Conservation (phyloP, 208 protist species). For the Naegleria fowleri region DNA sequence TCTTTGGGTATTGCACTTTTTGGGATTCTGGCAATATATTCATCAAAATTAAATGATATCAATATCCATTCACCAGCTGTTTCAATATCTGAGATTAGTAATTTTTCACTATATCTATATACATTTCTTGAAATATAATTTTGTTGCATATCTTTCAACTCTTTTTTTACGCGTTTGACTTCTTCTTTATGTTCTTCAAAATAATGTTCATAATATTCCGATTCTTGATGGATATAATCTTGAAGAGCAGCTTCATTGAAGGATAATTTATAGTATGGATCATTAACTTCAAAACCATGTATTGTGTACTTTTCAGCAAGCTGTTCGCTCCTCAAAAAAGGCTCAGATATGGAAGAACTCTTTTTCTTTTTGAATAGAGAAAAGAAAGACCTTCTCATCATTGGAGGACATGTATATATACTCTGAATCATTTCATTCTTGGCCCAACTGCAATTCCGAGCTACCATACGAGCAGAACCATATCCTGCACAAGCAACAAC, state of each 20-base stretch:
- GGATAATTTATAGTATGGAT: not conserved
- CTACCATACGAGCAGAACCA: too few species aligned
- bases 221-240: not conserved
- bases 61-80: not conserved
- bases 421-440: too few species aligned
- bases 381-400: not conserved
- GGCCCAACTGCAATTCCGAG: too few species aligned
- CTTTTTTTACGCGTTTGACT: not conserved
- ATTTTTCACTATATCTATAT: not conserved
- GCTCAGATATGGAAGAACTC: not conserved
- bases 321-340: not conserved
- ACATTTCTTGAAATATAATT: not conserved
- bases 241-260: not conserved
- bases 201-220: not conserved
- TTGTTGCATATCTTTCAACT: not conserved
- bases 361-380: not conserved
- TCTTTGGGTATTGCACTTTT: not conserved
- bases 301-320: not conserved
- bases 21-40: not conserved
- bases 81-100: not conserved
- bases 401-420: too few species aligned
- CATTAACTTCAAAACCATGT: not conserved
- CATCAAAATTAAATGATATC: not conserved
- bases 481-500: too few species aligned
- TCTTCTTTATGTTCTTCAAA: not conserved